Evolutionary conservation across 2,329 filamentous ascomycete genomes (phyloP).

Genomic region (Cordyceps cicadae): DNA sequence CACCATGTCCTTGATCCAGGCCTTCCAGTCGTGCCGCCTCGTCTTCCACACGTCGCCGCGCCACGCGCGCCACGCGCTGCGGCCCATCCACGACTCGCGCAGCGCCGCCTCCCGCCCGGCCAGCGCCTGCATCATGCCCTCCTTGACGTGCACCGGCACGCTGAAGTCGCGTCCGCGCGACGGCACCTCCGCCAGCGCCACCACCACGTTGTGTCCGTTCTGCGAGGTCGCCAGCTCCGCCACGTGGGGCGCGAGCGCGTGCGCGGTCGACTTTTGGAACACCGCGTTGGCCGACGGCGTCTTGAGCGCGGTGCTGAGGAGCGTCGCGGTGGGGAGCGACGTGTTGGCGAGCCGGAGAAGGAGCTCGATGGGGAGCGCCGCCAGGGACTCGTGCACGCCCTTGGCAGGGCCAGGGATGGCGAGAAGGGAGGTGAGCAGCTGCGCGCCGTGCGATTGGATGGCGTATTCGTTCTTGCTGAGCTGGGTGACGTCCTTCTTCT

Average conservation of each 20-base stretch:
- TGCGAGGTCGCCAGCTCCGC: slow-evolving; percentile 40
- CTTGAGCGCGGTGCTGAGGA: slow-evolving; percentile 43
- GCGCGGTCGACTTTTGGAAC: slow-evolving; percentile 49
- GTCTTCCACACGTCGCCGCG: slow-evolving; percentile 50
- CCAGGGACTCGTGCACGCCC: slow-evolving; percentile 65
- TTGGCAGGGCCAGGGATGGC: slow-evolving; percentile 61
- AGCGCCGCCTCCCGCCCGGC: slow-evolving; percentile 40
- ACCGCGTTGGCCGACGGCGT: slow-evolving; percentile 39
- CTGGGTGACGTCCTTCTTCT: slow-evolving; percentile 29
- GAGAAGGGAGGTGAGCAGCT: slow-evolving; percentile 75
- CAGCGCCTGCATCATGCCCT: slow-evolving; percentile 43
- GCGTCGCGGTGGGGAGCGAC: slow-evolving; percentile 39
- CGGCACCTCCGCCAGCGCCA: slow-evolving; percentile 40
- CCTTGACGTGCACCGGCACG: slow-evolving; percentile 51
- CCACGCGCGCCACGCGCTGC: slow-evolving; percentile 50
- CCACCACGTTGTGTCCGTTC: slow-evolving; percentile 44
- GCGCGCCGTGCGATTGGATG: slow-evolving; percentile 61
- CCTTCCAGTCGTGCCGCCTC: slow-evolving; percentile 45
- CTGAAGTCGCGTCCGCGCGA: slow-evolving; percentile 39
- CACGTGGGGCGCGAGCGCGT: slow-evolving; percentile 35
- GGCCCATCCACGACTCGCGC: slow-evolving; percentile 45
- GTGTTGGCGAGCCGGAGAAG: slow-evolving; percentile 56
- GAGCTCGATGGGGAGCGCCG: slow-evolving; percentile 46
- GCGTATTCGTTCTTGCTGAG: slow-evolving; percentile 49
- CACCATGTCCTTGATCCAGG: slow-evolving; percentile 46